Base-by-base conservation (phyloP, 2,329 filamentous ascomycete genomes). In the Rutstroemia sp. region DNA sequence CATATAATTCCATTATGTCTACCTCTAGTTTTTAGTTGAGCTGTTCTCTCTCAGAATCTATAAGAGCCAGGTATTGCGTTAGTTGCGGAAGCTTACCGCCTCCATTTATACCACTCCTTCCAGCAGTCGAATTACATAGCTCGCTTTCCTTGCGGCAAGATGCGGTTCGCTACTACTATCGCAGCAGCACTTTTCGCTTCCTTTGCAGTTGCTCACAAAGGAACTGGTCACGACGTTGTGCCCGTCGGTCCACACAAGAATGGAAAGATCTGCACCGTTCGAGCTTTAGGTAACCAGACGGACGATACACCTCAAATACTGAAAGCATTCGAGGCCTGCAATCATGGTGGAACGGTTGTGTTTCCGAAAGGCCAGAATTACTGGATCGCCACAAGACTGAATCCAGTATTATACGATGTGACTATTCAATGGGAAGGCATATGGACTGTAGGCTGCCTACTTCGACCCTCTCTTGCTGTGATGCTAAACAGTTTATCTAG, bases 221-320 rank as follows among this genome's bases (percentile, higher is more conserved):
- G 47, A 25, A 17, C 21, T 5, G 51, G 44, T 23, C 34, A 23
- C 25, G 27, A 38, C 3, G 51, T 54, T 27, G 10, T 54, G 10
- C 59, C 58, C 4, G 14, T 27, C 5, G 42, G 10, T 8, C 59
- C 59, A 30, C 21, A 19, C 7, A 56, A 34, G 7, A 53, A 54
- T 37, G 46, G 57, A 17, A 57, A 59, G 30, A 60, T 51, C 16
- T 76, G 75, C 59, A 75, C 67, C 2, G 73, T 77, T 30, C 66
- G 66, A 37, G 70, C 73, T 38, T 67, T 69, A 27, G 71, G 71
- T 4, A 63, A 72, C 27, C 61, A 70, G 69, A 75, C 46, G 48
- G 77, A 80, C 61, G 78, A 81, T 64, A 73, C 76, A 23, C 76
- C 77, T 7, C 75, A 78, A 41, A 79, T 81, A 48, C 60, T 78